These are phyloP conservation scores for Fraxinus sp. DNA, from an alignment of 305 asterid genomes.

Conservation along the genomic window DNA sequence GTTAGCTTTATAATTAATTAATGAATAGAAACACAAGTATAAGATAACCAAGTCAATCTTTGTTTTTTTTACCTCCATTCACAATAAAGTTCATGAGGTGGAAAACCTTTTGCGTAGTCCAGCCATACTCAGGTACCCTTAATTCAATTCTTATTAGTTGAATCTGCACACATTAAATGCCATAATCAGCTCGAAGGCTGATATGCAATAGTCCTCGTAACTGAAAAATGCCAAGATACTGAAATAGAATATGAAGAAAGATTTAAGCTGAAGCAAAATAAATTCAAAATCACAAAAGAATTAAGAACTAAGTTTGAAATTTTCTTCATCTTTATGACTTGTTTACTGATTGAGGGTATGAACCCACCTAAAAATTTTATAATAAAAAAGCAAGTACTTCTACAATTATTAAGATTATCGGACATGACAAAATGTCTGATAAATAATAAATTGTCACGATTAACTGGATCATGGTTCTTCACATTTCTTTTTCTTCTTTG, in stretches of 20 bases:
- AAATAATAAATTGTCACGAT: not conserved
- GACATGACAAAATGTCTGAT: not conserved
- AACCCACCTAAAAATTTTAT: not conserved
- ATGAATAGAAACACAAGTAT: conserved; percentile 13
- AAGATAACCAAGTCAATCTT: conserved; percentile 20
- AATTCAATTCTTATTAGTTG: conserved; percentile 82
- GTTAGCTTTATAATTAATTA: conserved; percentile 34
- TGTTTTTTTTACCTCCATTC: conserved; percentile 69
- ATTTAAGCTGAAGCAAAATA: not conserved
- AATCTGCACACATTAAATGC: conserved; percentile 51
- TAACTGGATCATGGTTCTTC: not conserved
- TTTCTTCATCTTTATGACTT: not conserved
- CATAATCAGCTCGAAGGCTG: conserved; percentile 11
- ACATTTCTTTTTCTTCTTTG: not conserved
- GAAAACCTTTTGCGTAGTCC: conserved; percentile 98
- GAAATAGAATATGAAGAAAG: conserved; percentile 9
- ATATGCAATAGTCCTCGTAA: conserved; percentile 16
- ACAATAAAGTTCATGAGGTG: conserved; percentile 95
- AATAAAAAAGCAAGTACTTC: not conserved
- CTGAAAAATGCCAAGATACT: not conserved
- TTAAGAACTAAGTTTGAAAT: not conserved
- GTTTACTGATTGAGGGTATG: not conserved
- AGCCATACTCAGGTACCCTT: conserved; percentile 96
- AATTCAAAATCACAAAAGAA: not conserved
- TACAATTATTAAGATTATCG: not conserved